Percentiles rank a stretch among this genome's conserved stretches.
Evolutionary conservation across 2,329 filamentous ascomycete species (phyloP).

Genomic region (Bipolaris gigantea): DNA sequence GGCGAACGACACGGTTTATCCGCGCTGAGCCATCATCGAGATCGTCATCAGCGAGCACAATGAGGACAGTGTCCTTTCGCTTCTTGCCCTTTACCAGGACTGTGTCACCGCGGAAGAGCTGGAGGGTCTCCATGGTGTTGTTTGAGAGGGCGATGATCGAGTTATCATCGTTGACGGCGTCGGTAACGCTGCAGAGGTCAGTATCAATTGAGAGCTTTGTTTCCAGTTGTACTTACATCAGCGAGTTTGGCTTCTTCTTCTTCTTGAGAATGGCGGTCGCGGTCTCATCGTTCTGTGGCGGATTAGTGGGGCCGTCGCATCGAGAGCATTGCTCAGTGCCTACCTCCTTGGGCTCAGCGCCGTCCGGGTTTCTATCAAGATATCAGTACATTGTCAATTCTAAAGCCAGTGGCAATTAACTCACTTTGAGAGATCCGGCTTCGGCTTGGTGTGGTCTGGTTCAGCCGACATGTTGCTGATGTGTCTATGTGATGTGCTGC

Average conservation of each 20-base stretch:
- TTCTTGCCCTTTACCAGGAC: slow-evolving; percentile 99
- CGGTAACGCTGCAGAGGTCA: slow-evolving; percentile 76
- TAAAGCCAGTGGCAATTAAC: slow-evolving; percentile 32
- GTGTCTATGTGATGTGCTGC: slow-evolving; percentile 23
- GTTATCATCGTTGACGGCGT: slow-evolving; percentile 99
- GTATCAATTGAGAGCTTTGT: slow-evolving; percentile 3
- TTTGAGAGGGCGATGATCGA: slow-evolving; percentile 98
- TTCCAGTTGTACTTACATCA: slow-evolving; percentile 69
- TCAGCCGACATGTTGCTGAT: slow-evolving; percentile 53
- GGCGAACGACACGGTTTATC: slow-evolving; percentile 97
- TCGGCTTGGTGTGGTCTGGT: slow-evolving; percentile 52
- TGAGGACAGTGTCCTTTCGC: slow-evolving; percentile 97
- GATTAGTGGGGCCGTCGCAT: slow-evolving; percentile 34
- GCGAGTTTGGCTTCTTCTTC: slow-evolving; percentile 99
- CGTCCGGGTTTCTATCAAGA: slow-evolving; percentile 76
- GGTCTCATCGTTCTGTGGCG: slow-evolving; percentile 76
- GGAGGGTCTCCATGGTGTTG: slow-evolving; percentile 97
- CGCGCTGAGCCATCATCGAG: slow-evolving; percentile 95
- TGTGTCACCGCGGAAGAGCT: slow-evolving; percentile 98
- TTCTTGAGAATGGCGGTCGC: slow-evolving; percentile 98
- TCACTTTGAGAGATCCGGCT: slow-evolving; percentile 54
- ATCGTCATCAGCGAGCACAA: slow-evolving; percentile 95
- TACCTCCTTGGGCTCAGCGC: slow-evolving; percentile 83
- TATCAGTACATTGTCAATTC: slow-evolving; percentile 46
- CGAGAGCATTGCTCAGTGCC: slow-evolving; percentile 16